Conservation (phyloP, 2,329 filamentous ascomycete genomes). For the Sporothrix mexicana region DNA sequence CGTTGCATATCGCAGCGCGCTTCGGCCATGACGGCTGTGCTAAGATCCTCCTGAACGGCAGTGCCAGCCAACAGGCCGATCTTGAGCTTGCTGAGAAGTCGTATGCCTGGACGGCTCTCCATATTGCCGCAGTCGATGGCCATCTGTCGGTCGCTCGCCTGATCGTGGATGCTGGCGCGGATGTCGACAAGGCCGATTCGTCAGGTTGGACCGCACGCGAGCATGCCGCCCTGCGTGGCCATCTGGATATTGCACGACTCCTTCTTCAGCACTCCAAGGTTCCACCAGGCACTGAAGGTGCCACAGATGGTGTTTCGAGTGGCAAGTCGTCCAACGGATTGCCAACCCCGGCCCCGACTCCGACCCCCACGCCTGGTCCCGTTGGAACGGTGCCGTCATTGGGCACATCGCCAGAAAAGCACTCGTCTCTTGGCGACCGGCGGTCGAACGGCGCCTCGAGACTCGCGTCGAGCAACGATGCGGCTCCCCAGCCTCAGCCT, state of each 20-base stretch:
- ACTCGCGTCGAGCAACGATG: slow-evolving; percentile 46
- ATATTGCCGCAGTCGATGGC: slow-evolving; percentile 90
- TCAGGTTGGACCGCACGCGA: slow-evolving; percentile 95
- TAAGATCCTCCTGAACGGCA: slow-evolving; percentile 73
- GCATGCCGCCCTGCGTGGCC: slow-evolving; percentile 87
- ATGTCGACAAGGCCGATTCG: slow-evolving; percentile 75
- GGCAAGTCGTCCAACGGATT: slow-evolving; percentile 2
- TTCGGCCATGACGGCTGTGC: slow-evolving; percentile 86
- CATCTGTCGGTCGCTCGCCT: slow-evolving; percentile 76
- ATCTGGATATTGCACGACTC: slow-evolving; percentile 77
- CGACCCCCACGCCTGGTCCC: neutral
- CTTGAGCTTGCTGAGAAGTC: slow-evolving; percentile 70
- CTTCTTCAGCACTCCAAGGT: slow-evolving; percentile 62
- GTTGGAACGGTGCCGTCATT: slow-evolving; percentile 44
- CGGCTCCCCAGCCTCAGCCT: slow-evolving; percentile 60
- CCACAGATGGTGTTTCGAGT: slow-evolving; percentile 37
- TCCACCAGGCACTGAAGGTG: slow-evolving; percentile 40
- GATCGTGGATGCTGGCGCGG: slow-evolving; percentile 77
- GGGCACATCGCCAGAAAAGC: slow-evolving; percentile 54
- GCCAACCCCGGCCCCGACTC: neutral
- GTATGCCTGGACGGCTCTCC: slow-evolving; percentile 94
- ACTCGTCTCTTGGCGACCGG: slow-evolving; percentile 66
- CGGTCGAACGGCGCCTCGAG: slow-evolving; percentile 59
- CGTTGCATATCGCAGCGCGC: slow-evolving; percentile 87
- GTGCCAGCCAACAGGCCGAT: slow-evolving; percentile 70